phyloP scores from a whole-genome alignment of 2,329 filamentous ascomycete genomes.

The Pestalotiopsis sp. region DNA sequence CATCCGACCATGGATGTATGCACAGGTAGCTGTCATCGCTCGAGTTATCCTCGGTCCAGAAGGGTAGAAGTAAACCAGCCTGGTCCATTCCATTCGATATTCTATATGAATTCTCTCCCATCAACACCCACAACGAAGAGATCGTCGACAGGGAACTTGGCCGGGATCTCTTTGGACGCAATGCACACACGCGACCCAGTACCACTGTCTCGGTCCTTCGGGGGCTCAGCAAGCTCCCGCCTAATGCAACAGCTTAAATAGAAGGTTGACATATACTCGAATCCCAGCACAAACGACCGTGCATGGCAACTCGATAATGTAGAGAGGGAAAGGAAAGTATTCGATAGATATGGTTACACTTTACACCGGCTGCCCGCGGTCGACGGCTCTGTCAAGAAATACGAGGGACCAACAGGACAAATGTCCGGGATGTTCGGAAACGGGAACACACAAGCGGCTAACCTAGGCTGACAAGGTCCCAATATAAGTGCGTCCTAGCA shows the following conservation, averaged over 20 bases:
- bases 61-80: too few relatives aligned
- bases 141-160: slow-evolving; percentile 11
- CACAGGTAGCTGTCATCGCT: background rate
- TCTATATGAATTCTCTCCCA: background rate
- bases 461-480: too few relatives aligned
- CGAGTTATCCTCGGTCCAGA: too few relatives aligned
- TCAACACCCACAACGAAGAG: background rate
- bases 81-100: background rate
- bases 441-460: too few relatives aligned
- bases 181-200: background rate
- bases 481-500: too few relatives aligned
- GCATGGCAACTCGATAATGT: background rate
- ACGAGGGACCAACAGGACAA: too few relatives aligned
- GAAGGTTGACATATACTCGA: background rate
- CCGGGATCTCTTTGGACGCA: background rate
- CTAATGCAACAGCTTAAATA: background rate
- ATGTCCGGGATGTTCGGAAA: too few relatives aligned
- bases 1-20: background rate
- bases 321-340: too few relatives aligned
- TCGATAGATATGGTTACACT: too few relatives aligned
- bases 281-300: background rate
- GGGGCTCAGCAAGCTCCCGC: background rate
- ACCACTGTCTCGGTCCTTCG: slow-evolving; percentile 4
- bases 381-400: too few relatives aligned
- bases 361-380: too few relatives aligned